phyloP scores from a whole-genome alignment of 345 rosid genomes.

The Populus nigra region DNA sequence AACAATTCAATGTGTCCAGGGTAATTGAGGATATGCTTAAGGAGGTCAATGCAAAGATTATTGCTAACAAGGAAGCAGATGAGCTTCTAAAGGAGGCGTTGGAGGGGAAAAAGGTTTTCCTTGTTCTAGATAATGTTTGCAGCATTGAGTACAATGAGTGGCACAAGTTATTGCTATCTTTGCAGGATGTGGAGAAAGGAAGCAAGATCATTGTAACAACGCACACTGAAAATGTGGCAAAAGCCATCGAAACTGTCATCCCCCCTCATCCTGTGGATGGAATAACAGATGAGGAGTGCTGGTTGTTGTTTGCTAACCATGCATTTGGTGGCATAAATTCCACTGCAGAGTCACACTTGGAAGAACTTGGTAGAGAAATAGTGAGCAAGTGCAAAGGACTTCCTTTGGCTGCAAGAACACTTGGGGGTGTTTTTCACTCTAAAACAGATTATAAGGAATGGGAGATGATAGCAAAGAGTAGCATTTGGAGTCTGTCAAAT shows the following conservation, averaged over 20 bases:
- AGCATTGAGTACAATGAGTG: background rate
- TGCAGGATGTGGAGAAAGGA: background rate
- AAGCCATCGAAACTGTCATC: background rate
- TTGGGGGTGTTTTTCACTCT: background rate
- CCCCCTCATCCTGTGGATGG: background rate
- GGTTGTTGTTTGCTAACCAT: slow-evolving; percentile 3
- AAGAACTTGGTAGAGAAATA: background rate
- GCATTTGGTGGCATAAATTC: background rate
- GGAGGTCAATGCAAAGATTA: background rate
- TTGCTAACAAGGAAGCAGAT: background rate
- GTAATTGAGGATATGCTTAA: slow-evolving; percentile 5
- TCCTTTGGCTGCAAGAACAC: slow-evolving; percentile 5
- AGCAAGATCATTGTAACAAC: slow-evolving; percentile 5
- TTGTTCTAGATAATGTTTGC: slow-evolving; percentile 17
- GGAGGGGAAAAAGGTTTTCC: background rate
- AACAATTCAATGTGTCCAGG: slow-evolving; percentile 3
- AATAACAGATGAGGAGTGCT: background rate
- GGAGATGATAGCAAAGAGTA: slow-evolving; percentile 1
- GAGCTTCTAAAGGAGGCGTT: background rate
- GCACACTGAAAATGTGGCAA: background rate
- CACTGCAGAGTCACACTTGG: background rate
- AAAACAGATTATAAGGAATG: background rate
- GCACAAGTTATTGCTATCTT: background rate
- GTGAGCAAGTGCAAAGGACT: slow-evolving; percentile 13
- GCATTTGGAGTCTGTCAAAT: background rate